These are phyloP conservation scores for Trypanosomatidae sp. DNA, from an alignment of 208 protist genomes.

Conservation along the genomic window DNA sequence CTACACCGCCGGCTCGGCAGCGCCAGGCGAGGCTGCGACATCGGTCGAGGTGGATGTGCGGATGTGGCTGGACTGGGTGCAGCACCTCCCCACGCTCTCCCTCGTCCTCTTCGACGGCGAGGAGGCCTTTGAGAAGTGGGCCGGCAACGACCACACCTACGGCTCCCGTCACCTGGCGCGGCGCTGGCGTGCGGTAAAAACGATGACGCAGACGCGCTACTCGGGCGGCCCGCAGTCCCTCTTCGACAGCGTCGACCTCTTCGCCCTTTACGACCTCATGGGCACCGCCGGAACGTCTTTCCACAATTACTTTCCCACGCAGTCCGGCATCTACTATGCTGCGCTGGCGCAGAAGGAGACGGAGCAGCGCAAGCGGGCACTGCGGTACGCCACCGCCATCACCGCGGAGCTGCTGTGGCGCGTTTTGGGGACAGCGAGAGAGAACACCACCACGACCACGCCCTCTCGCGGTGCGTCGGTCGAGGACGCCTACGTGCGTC, in stretches of 20 bases:
- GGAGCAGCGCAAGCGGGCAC: conserved; percentile 15
- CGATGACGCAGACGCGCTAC: conserved; percentile 26
- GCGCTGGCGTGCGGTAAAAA: conserved; percentile 27
- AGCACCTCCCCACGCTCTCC: conserved; percentile 52
- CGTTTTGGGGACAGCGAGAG: no score
- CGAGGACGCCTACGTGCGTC: conserved; percentile 12
- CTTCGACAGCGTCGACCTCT: conserved; percentile 58
- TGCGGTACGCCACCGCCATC: conserved; percentile 14
- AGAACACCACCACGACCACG: background rate
- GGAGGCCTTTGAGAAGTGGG: conserved; percentile 91
- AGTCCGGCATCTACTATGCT: conserved; percentile 51
- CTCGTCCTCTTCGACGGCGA: conserved; percentile 94
- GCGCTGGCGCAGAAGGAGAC: conserved; percentile 39
- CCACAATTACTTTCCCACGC: conserved; percentile 62
- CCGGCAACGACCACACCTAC: conserved; percentile 88
- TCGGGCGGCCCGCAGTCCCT: conserved; percentile 29
- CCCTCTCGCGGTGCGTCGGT: background rate
- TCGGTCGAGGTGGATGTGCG: conserved; percentile 23
- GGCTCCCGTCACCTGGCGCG: conserved; percentile 85
- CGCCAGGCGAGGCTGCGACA: background rate
- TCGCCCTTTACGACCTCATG: conserved; percentile 88
- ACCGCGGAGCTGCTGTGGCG: conserved; percentile 24
- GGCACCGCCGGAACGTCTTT: conserved; percentile 54
- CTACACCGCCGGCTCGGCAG: conserved; percentile 10
- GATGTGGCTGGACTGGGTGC: conserved; percentile 38